A percentile compares a stretch with the other conserved stretches of the same genome.
These are phyloP conservation scores for Arthrobotrys megalospora DNA, from an alignment of 2,329 filamentous ascomycete species.

Conservation along the genomic window DNA sequence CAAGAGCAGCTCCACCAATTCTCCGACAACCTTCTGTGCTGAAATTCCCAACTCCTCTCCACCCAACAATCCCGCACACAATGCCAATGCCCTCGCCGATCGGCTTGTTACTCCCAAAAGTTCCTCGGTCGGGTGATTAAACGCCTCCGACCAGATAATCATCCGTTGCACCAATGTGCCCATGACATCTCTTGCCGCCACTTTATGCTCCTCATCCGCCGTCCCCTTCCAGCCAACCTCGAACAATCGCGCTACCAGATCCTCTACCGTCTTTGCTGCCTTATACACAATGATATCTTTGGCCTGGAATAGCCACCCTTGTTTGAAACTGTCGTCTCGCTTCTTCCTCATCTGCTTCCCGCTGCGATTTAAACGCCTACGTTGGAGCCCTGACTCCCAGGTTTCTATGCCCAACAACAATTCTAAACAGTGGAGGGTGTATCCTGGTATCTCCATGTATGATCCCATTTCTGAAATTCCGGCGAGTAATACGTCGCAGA, in stretches of 20 bases:
- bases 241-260: conserved; percentile 49
- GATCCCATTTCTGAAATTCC: conserved; percentile 40
- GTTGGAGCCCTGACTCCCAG: conserved; percentile 46
- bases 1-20: conserved; percentile 45
- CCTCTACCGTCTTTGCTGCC: conserved; percentile 44
- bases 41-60: conserved; percentile 14
- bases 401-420: conserved; percentile 50
- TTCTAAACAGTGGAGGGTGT: conserved; percentile 38
- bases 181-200: conserved; percentile 23
- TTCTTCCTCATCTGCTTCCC: conserved; percentile 45
- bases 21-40: conserved; percentile 32
- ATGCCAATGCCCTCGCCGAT: conserved; percentile 46
- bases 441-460: conserved; percentile 35
- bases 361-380: conserved; percentile 35
- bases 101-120: conserved; percentile 49
- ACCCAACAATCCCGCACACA: conserved; percentile 24
- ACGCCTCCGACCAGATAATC: conserved; percentile 49
- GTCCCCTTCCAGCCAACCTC: conserved; percentile 48
- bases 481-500: conserved; percentile 47
- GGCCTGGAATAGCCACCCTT: conserved; percentile 53
- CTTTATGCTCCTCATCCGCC: neutral
- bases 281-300: conserved; percentile 40
- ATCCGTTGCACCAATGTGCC: conserved; percentile 35
- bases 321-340: conserved; percentile 47
- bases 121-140: conserved; percentile 54